These are phyloP conservation scores for Trametopsis cervina DNA, from an alignment of 768 basidiomycete species.

Conservation along the genomic window DNA sequence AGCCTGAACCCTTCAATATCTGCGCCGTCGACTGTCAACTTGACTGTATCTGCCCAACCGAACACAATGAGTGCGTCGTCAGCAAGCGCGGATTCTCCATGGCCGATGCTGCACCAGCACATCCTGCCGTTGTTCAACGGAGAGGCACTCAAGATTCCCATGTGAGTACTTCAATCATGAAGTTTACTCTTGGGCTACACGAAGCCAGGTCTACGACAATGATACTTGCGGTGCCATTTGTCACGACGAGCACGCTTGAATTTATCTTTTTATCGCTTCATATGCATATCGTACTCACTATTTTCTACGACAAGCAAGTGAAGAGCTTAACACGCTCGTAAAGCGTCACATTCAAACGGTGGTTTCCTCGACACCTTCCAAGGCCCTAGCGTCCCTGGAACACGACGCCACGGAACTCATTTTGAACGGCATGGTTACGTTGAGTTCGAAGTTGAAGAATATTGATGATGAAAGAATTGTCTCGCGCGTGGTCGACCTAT, in stretches of 20 bases:
- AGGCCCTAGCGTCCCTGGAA: constrained; percentile 67
- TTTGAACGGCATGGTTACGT: constrained; percentile 83
- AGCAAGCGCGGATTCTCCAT: constrained; percentile 57
- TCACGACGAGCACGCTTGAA: background rate
- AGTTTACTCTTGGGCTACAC: background rate
- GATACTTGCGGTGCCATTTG: background rate
- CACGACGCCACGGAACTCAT: constrained; percentile 79
- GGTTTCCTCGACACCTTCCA: constrained; percentile 66
- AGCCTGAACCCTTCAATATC: constrained; percentile 48
- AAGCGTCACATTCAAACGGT: constrained; percentile 70
- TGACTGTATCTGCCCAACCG: constrained; percentile 14
- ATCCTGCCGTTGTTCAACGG: constrained; percentile 91
- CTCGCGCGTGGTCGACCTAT: constrained; percentile 74
- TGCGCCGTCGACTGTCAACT: constrained; percentile 37
- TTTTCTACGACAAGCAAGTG: constrained; percentile 34
- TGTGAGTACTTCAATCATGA: constrained; percentile 54
- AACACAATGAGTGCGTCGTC: constrained; percentile 17
- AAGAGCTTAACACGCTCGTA: constrained; percentile 82
- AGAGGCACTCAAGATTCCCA: constrained; percentile 76
- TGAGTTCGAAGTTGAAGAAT: constrained; percentile 75
- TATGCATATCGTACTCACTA: background rate
- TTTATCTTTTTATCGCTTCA: background rate
- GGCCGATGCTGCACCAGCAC: constrained; percentile 79
- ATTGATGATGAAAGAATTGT: constrained; percentile 77
- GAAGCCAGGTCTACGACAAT: background rate